Conservation (phyloP, 345 rosid species). For the Dipteronia sinensis region DNA sequence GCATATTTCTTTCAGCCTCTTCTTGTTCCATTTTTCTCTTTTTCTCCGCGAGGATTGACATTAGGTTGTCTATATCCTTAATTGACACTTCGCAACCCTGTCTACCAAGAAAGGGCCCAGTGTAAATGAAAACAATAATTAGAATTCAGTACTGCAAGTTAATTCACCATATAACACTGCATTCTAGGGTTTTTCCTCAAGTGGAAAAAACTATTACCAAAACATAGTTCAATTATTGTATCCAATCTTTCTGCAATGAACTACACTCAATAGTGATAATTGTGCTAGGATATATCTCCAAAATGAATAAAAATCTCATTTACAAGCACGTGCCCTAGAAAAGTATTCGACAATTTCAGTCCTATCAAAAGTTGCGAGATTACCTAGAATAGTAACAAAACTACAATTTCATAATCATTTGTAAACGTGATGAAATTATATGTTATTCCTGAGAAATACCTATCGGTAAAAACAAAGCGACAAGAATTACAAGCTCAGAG, state of each 20-base stretch:
- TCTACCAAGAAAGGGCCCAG: constrained; percentile 33
- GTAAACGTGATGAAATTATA: background rate
- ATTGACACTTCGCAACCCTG: constrained; percentile 94
- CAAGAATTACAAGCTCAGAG: background rate
- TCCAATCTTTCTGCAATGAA: background rate
- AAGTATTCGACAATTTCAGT: background rate
- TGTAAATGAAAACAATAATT: constrained; percentile 9
- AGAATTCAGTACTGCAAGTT: background rate
- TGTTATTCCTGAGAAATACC: background rate
- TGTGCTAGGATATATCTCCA: background rate
- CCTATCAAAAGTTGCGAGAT: background rate
- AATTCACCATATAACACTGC: background rate
- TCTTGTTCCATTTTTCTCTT: constrained; percentile 97
- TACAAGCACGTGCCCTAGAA: background rate
- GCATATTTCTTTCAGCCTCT: constrained; percentile 98
- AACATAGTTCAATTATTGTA: background rate
- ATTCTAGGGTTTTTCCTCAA: background rate
- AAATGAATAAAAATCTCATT: background rate
- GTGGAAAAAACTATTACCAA: background rate
- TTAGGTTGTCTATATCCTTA: constrained; percentile 83
- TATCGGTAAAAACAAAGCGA: background rate
- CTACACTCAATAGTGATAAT: background rate
- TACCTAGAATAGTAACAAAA: background rate
- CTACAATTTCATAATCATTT: background rate
- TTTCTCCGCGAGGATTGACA: constrained; percentile 75